These are phyloP conservation scores for Pleurotus djamor DNA, from an alignment of 768 basidiomycete genomes.

Conservation along the genomic window DNA sequence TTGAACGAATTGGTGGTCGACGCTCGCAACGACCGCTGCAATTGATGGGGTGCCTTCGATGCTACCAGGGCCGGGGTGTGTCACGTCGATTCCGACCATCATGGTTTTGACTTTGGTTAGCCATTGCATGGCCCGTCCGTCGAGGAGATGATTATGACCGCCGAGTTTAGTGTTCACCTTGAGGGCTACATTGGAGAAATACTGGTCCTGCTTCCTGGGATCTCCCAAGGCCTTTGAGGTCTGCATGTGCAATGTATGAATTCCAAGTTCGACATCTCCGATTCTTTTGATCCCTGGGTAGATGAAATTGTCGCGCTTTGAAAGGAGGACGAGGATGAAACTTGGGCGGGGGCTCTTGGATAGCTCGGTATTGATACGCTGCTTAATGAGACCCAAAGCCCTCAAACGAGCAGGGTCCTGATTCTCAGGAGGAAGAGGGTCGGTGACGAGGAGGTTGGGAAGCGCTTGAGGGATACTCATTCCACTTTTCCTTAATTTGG, in stretches of 20 bases:
- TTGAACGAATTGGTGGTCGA: slow-evolving; percentile 68
- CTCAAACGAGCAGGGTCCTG: slow-evolving; percentile 32
- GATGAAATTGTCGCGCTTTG: slow-evolving; percentile 66
- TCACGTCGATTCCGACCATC: slow-evolving; percentile 85
- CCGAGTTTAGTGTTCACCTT: slow-evolving; percentile 86
- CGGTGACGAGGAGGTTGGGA: slow-evolving; percentile 34
- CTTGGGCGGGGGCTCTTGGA: slow-evolving; percentile 37
- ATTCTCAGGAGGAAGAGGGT: slow-evolving; percentile 18
- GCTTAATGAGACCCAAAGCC: slow-evolving; percentile 39
- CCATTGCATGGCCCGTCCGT: slow-evolving; percentile 52
- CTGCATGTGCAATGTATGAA: slow-evolving; percentile 77
- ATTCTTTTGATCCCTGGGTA: slow-evolving; percentile 83
- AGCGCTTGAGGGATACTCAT: slow-evolving; percentile 40
- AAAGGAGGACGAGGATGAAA: slow-evolving; percentile 71
- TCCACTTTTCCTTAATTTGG: slow-evolving; percentile 58
- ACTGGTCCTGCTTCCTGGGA: slow-evolving; percentile 66
- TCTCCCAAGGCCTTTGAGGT: slow-evolving; percentile 57
- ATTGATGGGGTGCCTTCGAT: slow-evolving; percentile 76
- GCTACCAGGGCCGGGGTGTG: slow-evolving; percentile 72
- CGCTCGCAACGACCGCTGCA: slow-evolving; percentile 78
- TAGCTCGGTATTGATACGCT: slow-evolving; percentile 30
- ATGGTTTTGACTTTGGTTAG: slow-evolving; percentile 68
- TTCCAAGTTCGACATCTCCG: slow-evolving; percentile 69
- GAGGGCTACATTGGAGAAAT: slow-evolving; percentile 78
- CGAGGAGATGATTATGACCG: slow-evolving; percentile 69